Evolutionary conservation across 2,329 filamentous ascomycete genomes (phyloP).

Genomic region (Xylariaceae sp.): DNA sequence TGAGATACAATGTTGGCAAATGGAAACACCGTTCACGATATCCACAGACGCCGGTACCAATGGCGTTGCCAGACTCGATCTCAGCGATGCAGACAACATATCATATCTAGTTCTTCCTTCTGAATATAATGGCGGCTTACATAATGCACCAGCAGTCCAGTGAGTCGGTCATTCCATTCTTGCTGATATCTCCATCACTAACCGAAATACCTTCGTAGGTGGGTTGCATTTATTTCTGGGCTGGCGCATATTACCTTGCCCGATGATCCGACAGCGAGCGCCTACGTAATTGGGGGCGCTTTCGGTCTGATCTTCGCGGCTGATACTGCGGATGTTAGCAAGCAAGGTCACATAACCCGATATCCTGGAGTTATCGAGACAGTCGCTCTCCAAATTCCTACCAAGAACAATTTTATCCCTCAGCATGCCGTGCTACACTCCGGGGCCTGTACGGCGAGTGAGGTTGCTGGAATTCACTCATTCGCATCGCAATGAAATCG

Average conservation of each 20-base stretch:
- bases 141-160: conserved; percentile 40
- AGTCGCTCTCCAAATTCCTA: conserved; percentile 34
- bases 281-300: conserved; percentile 34
- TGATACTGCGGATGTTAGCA: conserved; percentile 36
- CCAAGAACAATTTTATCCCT: conserved; percentile 29
- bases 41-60: conserved; percentile 30
- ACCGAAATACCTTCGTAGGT: conserved; percentile 19
- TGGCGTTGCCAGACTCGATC: conserved; percentile 25
- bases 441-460: conserved; percentile 32
- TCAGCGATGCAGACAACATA: conserved; percentile 32
- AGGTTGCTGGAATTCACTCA: conserved; percentile 14
- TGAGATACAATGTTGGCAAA: conserved; percentile 39
- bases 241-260: conserved; percentile 38
- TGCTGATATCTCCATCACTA: neutral
- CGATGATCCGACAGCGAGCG: conserved; percentile 28
- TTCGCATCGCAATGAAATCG: neutral
- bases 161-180: conserved; percentile 19
- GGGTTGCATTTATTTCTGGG: conserved; percentile 35
- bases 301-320: conserved; percentile 38
- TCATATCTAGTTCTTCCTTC: conserved; percentile 34
- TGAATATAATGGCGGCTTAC: conserved; percentile 34
- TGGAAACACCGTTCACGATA: conserved; percentile 31
- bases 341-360: conserved; percentile 35
- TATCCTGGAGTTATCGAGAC: conserved; percentile 37
- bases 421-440: conserved; percentile 35